Base-by-base conservation (phyloP, 805 yeast genomes). In the Ogataea sp. region DNA sequence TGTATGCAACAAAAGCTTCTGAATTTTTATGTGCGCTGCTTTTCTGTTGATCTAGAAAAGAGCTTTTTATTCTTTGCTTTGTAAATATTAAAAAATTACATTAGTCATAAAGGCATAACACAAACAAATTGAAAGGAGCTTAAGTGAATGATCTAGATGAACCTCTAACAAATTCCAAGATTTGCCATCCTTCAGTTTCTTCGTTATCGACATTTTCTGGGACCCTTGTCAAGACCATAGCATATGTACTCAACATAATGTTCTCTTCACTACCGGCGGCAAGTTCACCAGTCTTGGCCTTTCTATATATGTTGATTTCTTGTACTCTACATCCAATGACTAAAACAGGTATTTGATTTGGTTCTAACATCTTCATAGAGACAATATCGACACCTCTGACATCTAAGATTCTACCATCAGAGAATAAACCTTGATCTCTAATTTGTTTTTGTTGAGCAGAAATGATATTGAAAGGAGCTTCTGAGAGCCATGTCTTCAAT, bases 111-210 rank as follows among this genome's bases (percentile, higher is more conserved):
- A n/a, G n/a, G n/a, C n/a, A 10, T 23, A 17, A 15, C 14, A 31
- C 21, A 33, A 20, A 30, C 7, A 16, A n/a, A 9, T 18, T 30
- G 6, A 17, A 18, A 23, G 18, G 16, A 16, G 6, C 25, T 53
- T 58, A 76, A 32, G 80, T 76, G 75, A 83, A 88, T 43, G 80
- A 83, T 65, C 95, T 80, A 29, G 95, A 81, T 32, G 87, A 90
- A 50, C 96, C 96, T 56, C 96, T 80, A 36, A 86, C 96, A 58
- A 90, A 85, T 66, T 90, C 97, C 55, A 90, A 62, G 40, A 93
- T 78, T 68, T 85, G 86, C 98, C 98, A 93, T 26, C 99, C 99
- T 56, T 86, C 95, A 20, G 99, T 93, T 54, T 80, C 89, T 39
- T 75, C 73, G 59, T 93, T 84, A 46, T 80, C 95, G 55, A 93